Percentiles rank a stretch among this genome's conserved stretches.
These are phyloP conservation scores for Yarrowia yakushimensis DNA, from an alignment of 805 yeast genomes.

Conservation along the genomic window DNA sequence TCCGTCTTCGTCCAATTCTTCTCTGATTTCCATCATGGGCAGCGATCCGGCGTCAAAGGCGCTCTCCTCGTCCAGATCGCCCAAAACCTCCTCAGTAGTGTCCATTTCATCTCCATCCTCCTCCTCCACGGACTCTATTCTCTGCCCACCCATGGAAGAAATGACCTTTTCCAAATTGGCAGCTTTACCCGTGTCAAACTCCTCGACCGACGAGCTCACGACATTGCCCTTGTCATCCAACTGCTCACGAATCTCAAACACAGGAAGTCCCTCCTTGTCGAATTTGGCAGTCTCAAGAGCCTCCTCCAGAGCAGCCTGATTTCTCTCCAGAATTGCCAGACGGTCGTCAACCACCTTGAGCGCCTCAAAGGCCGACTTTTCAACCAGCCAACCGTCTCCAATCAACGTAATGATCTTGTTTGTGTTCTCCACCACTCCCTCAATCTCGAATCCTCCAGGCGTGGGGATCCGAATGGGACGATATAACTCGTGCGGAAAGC, in stretches of 20 bases:
- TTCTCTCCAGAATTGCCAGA: not conserved
- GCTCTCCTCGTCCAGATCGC: too few relatives aligned
- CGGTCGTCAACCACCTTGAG: constrained; percentile 5
- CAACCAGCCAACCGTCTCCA: constrained; percentile 14
- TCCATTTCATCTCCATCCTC: constrained; percentile 43
- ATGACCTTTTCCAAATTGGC: constrained; percentile 30
- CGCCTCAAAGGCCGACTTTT: constrained; percentile 1
- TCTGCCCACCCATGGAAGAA: constrained; percentile 26
- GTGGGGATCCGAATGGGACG: not conserved
- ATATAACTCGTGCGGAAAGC: constrained; percentile 12
- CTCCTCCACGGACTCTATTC: not conserved
- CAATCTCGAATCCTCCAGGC: not conserved
- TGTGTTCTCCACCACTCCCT: constrained; percentile 10
- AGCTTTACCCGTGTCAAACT: constrained; percentile 33
- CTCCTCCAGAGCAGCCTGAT: not conserved
- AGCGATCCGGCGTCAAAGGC: constrained; percentile 41
- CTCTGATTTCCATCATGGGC: constrained; percentile 79
- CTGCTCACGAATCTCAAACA: constrained; percentile 77
- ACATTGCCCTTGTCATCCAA: constrained; percentile 75
- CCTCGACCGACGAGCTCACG: constrained; percentile 43
- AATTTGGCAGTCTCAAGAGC: not conserved
- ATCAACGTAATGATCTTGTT: not conserved
- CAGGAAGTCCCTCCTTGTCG: constrained; percentile 48
- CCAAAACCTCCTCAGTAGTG: not conserved
- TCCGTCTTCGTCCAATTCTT: constrained; percentile 81